Evolutionary conservation across 2,329 filamentous ascomycete genomes (phyloP).

Genomic region (Paecilomyces sp.): DNA sequence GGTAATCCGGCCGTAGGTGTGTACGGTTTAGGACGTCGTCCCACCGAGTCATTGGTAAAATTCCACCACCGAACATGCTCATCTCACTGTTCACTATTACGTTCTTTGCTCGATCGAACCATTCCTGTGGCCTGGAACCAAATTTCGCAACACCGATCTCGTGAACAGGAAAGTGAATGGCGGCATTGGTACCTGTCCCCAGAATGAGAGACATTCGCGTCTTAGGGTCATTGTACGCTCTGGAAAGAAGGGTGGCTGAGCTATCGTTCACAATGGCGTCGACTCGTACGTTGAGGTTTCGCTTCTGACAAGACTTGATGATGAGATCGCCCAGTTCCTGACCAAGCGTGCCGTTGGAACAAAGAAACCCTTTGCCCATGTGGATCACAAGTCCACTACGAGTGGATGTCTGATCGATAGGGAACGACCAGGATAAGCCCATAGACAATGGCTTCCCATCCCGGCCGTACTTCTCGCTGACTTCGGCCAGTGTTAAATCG

Average conservation of each 20-base stretch:
- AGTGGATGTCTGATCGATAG: conserved; percentile 57
- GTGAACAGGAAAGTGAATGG: conserved; percentile 53
- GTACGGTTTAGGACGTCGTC: conserved; percentile 53
- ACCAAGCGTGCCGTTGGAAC: conserved; percentile 52
- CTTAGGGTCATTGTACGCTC: conserved; percentile 54
- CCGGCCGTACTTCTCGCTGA: conserved; percentile 33
- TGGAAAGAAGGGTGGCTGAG: conserved; percentile 54
- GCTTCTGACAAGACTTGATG: conserved; percentile 49
- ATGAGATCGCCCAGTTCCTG: conserved; percentile 55
- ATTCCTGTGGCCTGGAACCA: conserved; percentile 46
- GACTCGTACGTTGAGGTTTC: conserved; percentile 50
- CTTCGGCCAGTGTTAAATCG: conserved; percentile 43
- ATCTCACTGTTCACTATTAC: conserved; percentile 61
- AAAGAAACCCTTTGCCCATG: conserved; percentile 61
- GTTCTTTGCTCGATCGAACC: conserved; percentile 51
- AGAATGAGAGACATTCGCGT: conserved; percentile 59
- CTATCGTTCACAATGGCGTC: conserved; percentile 60
- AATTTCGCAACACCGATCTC: conserved; percentile 51
- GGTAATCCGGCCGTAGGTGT: conserved; percentile 55
- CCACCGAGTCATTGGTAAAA: conserved; percentile 55
- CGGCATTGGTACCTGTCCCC: conserved; percentile 59
- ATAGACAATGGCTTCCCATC: conserved; percentile 42
- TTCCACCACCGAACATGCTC: conserved; percentile 56
- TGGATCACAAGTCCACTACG: conserved; percentile 50
- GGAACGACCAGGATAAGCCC: conserved; percentile 61